A percentile compares a stretch with the other conserved stretches of the same genome.
phyloP scores from a whole-genome alignment of 768 basidiomycete genomes.

The Termitomyces sp. region DNA sequence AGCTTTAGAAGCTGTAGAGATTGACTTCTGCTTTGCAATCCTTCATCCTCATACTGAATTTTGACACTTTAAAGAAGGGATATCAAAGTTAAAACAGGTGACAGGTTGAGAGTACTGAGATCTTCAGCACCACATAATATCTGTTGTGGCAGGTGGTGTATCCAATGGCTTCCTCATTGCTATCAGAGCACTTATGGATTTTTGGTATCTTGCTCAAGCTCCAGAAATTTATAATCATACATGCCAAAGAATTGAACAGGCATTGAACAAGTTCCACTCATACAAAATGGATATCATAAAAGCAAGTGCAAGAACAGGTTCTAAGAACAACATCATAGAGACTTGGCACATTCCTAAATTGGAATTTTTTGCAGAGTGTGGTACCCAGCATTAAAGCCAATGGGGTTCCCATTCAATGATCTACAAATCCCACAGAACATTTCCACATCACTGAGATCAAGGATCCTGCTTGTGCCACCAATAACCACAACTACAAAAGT shows the following conservation, averaged over 20 bases:
- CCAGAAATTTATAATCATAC: conserved; percentile 19
- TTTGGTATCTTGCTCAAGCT: conserved; percentile 25
- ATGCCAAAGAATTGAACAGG: conserved; percentile 13
- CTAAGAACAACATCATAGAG: conserved; percentile 21
- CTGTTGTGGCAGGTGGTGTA: conserved; percentile 30
- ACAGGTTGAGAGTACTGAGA: conserved; percentile 37
- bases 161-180: conserved; percentile 24
- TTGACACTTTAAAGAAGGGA: conserved; percentile 35
- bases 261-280: conserved; percentile 27
- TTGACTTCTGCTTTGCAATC: conserved; percentile 33
- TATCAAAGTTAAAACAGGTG: conserved; percentile 37
- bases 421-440: conserved; percentile 30
- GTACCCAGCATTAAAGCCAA: conserved; percentile 19
- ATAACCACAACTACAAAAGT: conserved; percentile 28
- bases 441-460: conserved; percentile 30
- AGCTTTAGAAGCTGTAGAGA: conserved; percentile 24
- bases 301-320: conserved; percentile 19
- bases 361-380: conserved; percentile 32
- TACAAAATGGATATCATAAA: conserved; percentile 31
- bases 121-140: conserved; percentile 31
- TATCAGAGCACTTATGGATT: conserved; percentile 32
- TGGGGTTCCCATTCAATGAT: conserved; percentile 31
- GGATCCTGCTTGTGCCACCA: conserved; percentile 23
- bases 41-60: conserved; percentile 32
- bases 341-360: conserved; percentile 42